phyloP scores from a whole-genome alignment of 805 yeast species.

The Candida ortonii region DNA sequence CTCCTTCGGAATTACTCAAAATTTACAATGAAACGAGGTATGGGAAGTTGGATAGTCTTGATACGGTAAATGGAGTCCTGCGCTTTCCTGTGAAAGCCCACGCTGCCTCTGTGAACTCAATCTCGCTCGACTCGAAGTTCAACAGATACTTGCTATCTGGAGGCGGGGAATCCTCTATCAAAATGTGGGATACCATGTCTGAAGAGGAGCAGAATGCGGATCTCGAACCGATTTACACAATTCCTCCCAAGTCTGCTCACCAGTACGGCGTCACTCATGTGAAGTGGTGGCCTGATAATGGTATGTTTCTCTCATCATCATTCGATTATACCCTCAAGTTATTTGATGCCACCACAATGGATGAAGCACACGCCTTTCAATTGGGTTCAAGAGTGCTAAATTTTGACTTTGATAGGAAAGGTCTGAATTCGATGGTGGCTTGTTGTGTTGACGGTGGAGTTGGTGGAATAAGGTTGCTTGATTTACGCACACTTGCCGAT shows the following conservation, averaged over 20 bases:
- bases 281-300: constrained; percentile 92
- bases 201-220: constrained; percentile 9
- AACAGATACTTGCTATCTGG: constrained; percentile 60
- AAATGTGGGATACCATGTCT: constrained; percentile 59
- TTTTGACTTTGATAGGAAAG: constrained; percentile 55
- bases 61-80: constrained; percentile 15
- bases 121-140: constrained; percentile 51
- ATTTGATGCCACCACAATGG: constrained; percentile 73
- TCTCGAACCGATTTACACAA: constrained; percentile 19
- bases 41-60: constrained; percentile 20
- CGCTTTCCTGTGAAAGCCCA: constrained; percentile 47
- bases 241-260: constrained; percentile 47
- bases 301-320: constrained; percentile 79
- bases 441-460: constrained; percentile 61
- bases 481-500: constrained; percentile 67
- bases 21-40: constrained; percentile 28
- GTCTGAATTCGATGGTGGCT: constrained; percentile 55
- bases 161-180: constrained; percentile 66
- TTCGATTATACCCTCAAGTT: constrained; percentile 73
- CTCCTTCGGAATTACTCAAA: constrained; percentile 21
- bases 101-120: constrained; percentile 53
- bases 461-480: constrained; percentile 52
- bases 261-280: constrained; percentile 69
- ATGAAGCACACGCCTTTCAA: constrained; percentile 65
- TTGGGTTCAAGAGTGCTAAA: constrained; percentile 61